A percentile compares a stretch with the other conserved stretches of the same genome.
Evolutionary conservation across 176 grass and related monocot species (phyloP).

Genomic region (Rhynchospora pubera): DNA sequence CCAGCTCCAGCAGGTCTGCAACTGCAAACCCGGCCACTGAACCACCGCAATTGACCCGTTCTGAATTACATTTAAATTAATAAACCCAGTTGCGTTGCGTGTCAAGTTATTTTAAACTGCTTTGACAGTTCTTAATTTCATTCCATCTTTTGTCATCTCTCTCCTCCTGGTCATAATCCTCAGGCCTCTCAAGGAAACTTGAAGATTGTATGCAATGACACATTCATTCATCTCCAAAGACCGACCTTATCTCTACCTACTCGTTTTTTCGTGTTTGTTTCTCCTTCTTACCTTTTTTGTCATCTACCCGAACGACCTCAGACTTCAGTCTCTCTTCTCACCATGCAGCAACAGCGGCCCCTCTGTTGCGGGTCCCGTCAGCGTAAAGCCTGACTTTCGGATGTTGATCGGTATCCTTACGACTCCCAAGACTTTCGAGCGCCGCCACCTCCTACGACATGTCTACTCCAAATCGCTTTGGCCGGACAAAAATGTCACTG

Average conservation of each 20-base stretch:
- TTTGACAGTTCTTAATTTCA: background rate
- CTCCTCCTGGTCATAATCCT: background rate
- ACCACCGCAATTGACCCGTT: background rate
- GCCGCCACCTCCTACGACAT: slow-evolving; percentile 45
- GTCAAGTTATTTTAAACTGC: background rate
- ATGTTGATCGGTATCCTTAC: slow-evolving; percentile 56
- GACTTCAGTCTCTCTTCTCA: background rate
- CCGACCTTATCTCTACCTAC: background rate
- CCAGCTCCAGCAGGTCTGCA: background rate
- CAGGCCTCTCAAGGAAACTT: background rate
- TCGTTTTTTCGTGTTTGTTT: background rate
- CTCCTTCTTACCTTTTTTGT: background rate
- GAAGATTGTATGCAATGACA: background rate
- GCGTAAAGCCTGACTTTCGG: slow-evolving; percentile 17
- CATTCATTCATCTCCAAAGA: background rate
- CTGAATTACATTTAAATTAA: background rate
- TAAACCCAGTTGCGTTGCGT: background rate
- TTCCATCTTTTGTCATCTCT: background rate
- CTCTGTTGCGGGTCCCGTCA: background rate
- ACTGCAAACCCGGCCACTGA: background rate
- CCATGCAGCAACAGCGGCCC: background rate
- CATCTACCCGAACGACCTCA: background rate
- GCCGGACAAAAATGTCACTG: background rate
- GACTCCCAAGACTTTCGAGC: slow-evolving; percentile 34
- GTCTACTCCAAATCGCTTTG: slow-evolving; percentile 39